Percentiles rank a stretch among this genome's conserved stretches.
These are phyloP conservation scores for Tetraselmis chui DNA, from an alignment of 139 green algal species.

Conservation along the genomic window DNA sequence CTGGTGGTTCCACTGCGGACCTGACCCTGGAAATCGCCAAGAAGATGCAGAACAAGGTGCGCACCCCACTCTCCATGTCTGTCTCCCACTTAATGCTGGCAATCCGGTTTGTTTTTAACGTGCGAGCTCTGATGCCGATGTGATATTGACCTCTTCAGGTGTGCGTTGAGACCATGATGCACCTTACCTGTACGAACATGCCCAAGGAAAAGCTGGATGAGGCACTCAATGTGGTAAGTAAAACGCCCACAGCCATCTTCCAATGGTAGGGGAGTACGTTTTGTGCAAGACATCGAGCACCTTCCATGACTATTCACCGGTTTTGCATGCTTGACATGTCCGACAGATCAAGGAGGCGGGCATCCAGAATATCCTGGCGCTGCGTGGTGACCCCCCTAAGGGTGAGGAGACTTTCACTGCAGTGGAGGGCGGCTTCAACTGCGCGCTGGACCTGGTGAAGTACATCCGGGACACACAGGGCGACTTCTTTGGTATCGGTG, in stretches of 20 bases:
- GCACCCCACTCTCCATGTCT: background rate
- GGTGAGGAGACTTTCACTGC: conserved; percentile 74
- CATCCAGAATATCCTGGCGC: conserved; percentile 91
- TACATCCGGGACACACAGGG: conserved; percentile 82
- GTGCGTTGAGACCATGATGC: conserved; percentile 97
- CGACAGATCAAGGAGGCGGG: conserved; percentile 71
- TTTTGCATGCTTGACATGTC: no score
- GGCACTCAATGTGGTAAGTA: conserved; percentile 68
- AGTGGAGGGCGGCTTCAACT: conserved; percentile 87
- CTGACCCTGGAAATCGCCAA: conserved; percentile 90
- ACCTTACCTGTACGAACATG: conserved; percentile 99
- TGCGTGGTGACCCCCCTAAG: conserved; percentile 90
- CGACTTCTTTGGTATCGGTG: conserved; percentile 91
- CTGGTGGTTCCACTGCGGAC: conserved; percentile 88
- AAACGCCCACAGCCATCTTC: no score
- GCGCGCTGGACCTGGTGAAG: conserved; percentile 89
- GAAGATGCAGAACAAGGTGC: conserved; percentile 90
- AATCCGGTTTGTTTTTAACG: no score
- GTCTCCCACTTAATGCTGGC: no score
- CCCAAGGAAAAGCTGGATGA: conserved; percentile 75
- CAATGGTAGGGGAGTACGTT: no score
- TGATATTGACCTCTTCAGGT: conserved; percentile 63
- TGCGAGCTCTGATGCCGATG: background rate
- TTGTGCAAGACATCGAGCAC: no score
- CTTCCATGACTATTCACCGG: no score